These are phyloP conservation scores for Ilyonectria sp. DNA, from an alignment of 2,329 filamentous ascomycete species.

Conservation along the genomic window DNA sequence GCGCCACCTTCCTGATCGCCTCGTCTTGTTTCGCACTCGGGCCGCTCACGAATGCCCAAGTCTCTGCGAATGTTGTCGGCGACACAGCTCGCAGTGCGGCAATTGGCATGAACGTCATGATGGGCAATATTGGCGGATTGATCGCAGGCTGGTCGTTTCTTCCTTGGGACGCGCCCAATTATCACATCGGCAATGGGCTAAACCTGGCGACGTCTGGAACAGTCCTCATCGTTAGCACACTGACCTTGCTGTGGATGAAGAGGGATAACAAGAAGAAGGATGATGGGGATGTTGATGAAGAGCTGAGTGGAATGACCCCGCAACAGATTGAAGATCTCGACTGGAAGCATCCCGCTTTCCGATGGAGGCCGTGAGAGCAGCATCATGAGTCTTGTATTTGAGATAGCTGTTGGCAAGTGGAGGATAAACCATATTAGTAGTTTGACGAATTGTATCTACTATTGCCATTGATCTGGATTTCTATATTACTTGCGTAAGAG, in stretches of 20 bases:
- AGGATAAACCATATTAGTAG: neutral
- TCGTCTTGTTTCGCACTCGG: slow-evolving; percentile 75
- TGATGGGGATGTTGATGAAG: slow-evolving; percentile 52
- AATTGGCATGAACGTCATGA: slow-evolving; percentile 78
- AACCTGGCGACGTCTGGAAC: slow-evolving; percentile 72
- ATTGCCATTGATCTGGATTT: too few species aligned
- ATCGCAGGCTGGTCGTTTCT: slow-evolving; percentile 76
- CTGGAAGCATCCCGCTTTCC: slow-evolving; percentile 77
- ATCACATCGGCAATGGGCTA: slow-evolving; percentile 78
- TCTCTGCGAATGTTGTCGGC: slow-evolving; percentile 78
- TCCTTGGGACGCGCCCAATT: slow-evolving; percentile 74
- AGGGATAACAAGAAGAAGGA: slow-evolving; percentile 67
- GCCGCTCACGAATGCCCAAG: slow-evolving; percentile 76
- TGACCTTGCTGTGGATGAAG: slow-evolving; percentile 72
- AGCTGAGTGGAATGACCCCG: slow-evolving; percentile 67
- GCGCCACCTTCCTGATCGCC: slow-evolving; percentile 79
- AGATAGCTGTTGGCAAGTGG: neutral
- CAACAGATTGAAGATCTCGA: slow-evolving; percentile 73
- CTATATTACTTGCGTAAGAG: too few species aligned
- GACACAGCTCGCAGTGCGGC: slow-evolving; percentile 78
- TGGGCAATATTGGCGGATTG: slow-evolving; percentile 79
- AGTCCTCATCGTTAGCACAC: slow-evolving; percentile 65
- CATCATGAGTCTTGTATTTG: neutral
- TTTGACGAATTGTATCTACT: neutral
- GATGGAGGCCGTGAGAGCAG: slow-evolving; percentile 61